A percentile compares a stretch with the other conserved stretches of the same genome.
Evolutionary conservation across 176 grass and related monocot species (phyloP).

Genomic region (Areca catechu): DNA sequence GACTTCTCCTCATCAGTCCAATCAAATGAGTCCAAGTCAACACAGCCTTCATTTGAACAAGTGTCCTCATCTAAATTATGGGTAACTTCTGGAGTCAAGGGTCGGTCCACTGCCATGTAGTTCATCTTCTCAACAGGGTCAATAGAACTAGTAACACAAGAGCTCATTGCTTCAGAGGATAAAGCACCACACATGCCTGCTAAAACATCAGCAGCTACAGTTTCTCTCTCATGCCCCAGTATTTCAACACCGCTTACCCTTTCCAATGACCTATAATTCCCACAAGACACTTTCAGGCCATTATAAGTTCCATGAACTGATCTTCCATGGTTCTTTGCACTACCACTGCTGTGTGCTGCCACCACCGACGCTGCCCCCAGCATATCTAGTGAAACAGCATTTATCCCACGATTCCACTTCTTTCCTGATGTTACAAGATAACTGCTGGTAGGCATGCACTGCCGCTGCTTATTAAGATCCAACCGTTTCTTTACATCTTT

Average conservation of each 20-base stretch:
- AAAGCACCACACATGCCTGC: slow-evolving; percentile 57
- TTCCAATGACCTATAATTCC: slow-evolving; percentile 23
- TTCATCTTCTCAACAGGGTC: slow-evolving; percentile 43
- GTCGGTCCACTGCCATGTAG: slow-evolving; percentile 17
- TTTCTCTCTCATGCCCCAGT: slow-evolving; percentile 53
- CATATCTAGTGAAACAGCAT: slow-evolving; percentile 57
- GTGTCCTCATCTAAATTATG: slow-evolving; percentile 33
- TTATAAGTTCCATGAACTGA: slow-evolving; percentile 20
- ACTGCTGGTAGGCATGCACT: slow-evolving; percentile 40
- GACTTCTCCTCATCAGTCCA: slow-evolving; percentile 89
- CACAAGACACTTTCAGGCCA: slow-evolving; percentile 19
- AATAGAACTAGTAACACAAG: slow-evolving; percentile 69
- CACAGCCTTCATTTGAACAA: slow-evolving; percentile 59
- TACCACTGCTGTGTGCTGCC: slow-evolving; percentile 42
- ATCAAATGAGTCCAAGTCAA: slow-evolving; percentile 54
- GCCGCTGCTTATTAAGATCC: slow-evolving; percentile 48
- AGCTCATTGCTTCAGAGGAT: slow-evolving; percentile 74
- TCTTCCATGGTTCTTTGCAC: slow-evolving; percentile 22
- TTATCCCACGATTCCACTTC: slow-evolving; percentile 60
- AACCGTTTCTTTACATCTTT: slow-evolving; percentile 76
- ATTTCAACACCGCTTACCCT: slow-evolving; percentile 21
- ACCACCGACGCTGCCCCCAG: slow-evolving; percentile 46
- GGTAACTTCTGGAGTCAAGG: slow-evolving; percentile 16
- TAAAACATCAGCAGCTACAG: slow-evolving; percentile 61
- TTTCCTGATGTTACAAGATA: slow-evolving; percentile 61